Conservation (phyloP, 305 asterid genomes). For the Fraxinus sp. region DNA sequence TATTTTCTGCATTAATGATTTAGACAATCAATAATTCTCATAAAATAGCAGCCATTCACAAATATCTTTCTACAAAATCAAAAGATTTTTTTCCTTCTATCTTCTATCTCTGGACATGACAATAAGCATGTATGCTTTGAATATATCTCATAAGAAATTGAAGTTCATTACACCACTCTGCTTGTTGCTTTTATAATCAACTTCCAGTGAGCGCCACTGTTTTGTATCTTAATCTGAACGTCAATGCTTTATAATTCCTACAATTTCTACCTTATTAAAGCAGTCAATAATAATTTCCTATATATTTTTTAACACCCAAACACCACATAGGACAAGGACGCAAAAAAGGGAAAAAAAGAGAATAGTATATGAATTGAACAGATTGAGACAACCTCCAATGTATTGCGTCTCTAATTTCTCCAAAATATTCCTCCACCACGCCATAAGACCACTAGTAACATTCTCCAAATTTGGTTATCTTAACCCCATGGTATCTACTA, state of each 20-base stretch:
- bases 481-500: not conserved
- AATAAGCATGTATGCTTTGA: not conserved
- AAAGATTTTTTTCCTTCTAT: not conserved
- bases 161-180: not conserved
- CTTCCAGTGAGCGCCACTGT: not conserved
- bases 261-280: not conserved
- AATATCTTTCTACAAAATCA: not conserved
- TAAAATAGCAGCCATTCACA: conserved; percentile 7
- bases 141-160: not conserved
- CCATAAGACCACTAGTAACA: not conserved
- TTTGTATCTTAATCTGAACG: not conserved
- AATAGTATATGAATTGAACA: not conserved
- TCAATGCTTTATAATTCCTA: not conserved
- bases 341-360: not conserved
- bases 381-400: not conserved
- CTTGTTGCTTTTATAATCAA: not conserved
- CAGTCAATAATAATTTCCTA: not conserved
- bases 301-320: not conserved
- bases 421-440: not conserved
- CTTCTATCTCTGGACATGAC: not conserved
- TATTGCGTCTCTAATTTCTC: not conserved
- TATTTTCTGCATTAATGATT: conserved; percentile 59
- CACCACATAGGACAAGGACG: not conserved
- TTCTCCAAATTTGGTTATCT: not conserved
- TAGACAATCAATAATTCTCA: not conserved